Percentiles rank a stretch among this genome's conserved stretches.
phyloP scores from a whole-genome alignment of 805 yeast species.

The Kluyveromyces aestuarii region DNA sequence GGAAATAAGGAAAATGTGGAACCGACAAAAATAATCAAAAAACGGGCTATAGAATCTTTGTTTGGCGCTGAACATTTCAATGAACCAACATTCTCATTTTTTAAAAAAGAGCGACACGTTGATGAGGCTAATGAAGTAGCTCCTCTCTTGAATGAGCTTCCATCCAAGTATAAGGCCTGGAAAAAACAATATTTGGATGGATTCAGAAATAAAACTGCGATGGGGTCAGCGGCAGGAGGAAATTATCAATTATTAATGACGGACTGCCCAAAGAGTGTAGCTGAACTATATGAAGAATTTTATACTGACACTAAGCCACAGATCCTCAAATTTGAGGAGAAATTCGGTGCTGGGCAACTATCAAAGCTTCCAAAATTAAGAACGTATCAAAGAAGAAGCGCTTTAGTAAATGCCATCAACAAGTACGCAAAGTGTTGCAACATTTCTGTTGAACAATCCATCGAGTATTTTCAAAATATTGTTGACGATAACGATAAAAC shows the following conservation, averaged over 20 bases:
- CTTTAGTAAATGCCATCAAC: constrained; percentile 29
- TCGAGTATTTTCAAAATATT: constrained; percentile 25
- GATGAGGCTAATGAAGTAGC: background rate
- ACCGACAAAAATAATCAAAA: background rate
- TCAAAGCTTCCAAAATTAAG: constrained; percentile 29
- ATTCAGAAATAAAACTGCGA: background rate
- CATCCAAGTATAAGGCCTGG: background rate
- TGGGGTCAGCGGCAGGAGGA: constrained; percentile 4
- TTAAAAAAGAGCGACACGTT: background rate
- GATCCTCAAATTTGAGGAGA: constrained; percentile 28
- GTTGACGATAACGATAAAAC: constrained; percentile 27
- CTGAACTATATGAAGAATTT: constrained; percentile 27
- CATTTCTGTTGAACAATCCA: constrained; percentile 21
- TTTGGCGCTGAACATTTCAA: background rate
- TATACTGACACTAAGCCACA: constrained; percentile 26
- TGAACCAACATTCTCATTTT: background rate
- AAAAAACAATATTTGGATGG: background rate
- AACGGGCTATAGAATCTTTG: background rate
- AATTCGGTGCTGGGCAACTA: constrained; percentile 20
- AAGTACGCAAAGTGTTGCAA: constrained; percentile 24
- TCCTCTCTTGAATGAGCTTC: background rate
- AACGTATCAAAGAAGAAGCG: constrained; percentile 31
- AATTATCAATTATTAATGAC: constrained; percentile 25
- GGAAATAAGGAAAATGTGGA: background rate
- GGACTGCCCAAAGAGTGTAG: constrained; percentile 26